A percentile compares a stretch with the other conserved stretches of the same genome.
Conservation (phyloP, 345 rosid genomes). For the Citrus australasica region DNA sequence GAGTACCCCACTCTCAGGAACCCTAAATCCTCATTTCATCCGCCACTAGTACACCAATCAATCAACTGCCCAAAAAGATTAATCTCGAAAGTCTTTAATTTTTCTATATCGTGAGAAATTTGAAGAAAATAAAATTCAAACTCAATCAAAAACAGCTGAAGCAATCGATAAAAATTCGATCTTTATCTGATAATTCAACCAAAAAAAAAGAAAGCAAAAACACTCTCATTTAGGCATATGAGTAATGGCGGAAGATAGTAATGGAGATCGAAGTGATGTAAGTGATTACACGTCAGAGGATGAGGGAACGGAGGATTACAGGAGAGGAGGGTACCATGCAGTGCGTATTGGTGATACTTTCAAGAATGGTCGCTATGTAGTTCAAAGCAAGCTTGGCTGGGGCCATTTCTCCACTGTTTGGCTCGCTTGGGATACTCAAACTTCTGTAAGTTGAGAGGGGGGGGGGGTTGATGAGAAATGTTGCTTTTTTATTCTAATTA, state of each 20-base stretch:
- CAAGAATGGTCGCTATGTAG: slow-evolving; percentile 59
- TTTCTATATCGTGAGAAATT: not conserved
- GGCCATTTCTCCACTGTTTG: slow-evolving; percentile 86
- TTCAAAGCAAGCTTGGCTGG: slow-evolving; percentile 75
- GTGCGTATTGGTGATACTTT: slow-evolving; percentile 64
- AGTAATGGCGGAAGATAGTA: slow-evolving; percentile 33
- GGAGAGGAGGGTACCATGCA: slow-evolving; percentile 71
- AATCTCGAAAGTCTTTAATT: not conserved
- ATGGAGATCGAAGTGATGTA: slow-evolving; percentile 38
- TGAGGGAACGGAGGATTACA: slow-evolving; percentile 72
- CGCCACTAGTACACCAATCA: not conserved
- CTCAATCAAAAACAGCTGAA: not conserved
- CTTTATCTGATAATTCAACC: not conserved
- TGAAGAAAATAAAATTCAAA: not conserved
- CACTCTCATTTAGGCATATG: not conserved
- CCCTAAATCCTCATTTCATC: not conserved
- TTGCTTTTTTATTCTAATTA: not conserved
- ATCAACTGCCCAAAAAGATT: not conserved
- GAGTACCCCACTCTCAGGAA: not conserved
- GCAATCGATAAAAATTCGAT: not conserved
- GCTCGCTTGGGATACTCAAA: slow-evolving; percentile 70
- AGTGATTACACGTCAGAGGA: slow-evolving; percentile 66
- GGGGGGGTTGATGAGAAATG: not conserved
- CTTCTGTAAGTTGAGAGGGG: slow-evolving; percentile 31
- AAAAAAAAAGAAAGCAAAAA: not conserved